Base-by-base conservation (phyloP, 305 asterid species). In the Solanum hybrid region DNA sequence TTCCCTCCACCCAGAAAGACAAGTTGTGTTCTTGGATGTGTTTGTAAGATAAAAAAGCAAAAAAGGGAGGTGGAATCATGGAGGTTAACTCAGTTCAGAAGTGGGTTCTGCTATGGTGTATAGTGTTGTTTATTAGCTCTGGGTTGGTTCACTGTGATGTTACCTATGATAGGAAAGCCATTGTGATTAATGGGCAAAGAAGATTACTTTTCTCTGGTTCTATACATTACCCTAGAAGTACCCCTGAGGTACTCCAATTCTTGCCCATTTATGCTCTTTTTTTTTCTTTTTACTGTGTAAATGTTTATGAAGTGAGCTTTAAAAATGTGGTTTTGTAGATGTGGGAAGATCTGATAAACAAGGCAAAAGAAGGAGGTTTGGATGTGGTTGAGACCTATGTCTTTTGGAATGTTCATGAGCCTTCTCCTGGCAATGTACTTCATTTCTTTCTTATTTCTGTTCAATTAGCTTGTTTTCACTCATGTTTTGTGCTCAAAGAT, bases 401-500 rank as follows among this genome's bases (percentile, higher is more conserved):
- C 6, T 97, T 97, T 90, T 97, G 99, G 99, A 97, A 97, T 91
- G 95, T 92, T 86, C 99, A 97, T 73, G 99, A 96, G 92, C 98
- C 98, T 93, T 92, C 96, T 76, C 97, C 95, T 88, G 99, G 98
- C 94, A 92, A 93, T 90, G 99, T 97, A 95, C 89, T 86, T 87
- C 80, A 91, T 91, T 46, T 78, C 37, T 10, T 0, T 57, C 61
- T 67, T 80, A 22, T 88, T 51, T 22, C 24, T 84, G 74, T 86
- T 1, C 86, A 37, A 39, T 85, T 51, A n/a, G 42, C 77, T 74
- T 75, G 11, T 83, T 34, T 90, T 86, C 85, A 67, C 11, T 71
- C 33, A 20, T 31, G 40, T 90, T 89, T 92, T 86, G 40, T 88
- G 35, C 80, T 90, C 29, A 91, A 90, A 89, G 82, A 26, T 85